A percentile compares a stretch with the other conserved stretches of the same genome.
These are phyloP conservation scores for Fusarium xylarioides DNA, from an alignment of 2,329 filamentous ascomycete species.

Conservation along the genomic window DNA sequence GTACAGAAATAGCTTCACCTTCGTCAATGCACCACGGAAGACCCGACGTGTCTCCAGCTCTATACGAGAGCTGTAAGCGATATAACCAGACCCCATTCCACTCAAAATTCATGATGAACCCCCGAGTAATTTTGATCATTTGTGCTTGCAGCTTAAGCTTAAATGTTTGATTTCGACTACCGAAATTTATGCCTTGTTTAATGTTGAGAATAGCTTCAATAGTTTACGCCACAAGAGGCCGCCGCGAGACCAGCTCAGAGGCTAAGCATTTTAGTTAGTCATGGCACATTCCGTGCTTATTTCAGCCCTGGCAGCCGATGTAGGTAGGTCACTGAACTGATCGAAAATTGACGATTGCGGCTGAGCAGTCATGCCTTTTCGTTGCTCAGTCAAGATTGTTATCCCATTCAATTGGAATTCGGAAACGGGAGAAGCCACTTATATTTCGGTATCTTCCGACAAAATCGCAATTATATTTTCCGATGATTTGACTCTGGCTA, in stretches of 20 bases:
- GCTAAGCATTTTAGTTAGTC: background rate
- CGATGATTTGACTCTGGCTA: too few species aligned
- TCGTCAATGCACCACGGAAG: background rate
- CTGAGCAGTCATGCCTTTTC: conserved; percentile 7
- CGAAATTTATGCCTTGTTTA: background rate
- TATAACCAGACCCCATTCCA: background rate
- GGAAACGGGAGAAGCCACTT: background rate
- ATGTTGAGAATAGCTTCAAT: conserved; percentile 12
- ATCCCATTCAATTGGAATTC: background rate
- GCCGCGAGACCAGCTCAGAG: background rate
- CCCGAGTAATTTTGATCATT: background rate
- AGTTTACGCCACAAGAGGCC: conserved; percentile 10
- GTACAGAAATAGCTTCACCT: conserved; percentile 24
- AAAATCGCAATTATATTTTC: background rate
- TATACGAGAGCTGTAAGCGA: background rate
- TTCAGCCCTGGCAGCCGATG: background rate
- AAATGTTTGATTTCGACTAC: background rate
- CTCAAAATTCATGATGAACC: background rate
- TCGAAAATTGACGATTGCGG: background rate
- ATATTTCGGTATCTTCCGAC: background rate
- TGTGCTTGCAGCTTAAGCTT: background rate
- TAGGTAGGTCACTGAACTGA: background rate
- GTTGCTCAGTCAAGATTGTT: background rate
- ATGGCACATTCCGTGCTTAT: background rate
- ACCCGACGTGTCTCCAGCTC: background rate